phyloP scores from a whole-genome alignment of 306 rosid genomes.

The Cucurbita argyrosperma region DNA sequence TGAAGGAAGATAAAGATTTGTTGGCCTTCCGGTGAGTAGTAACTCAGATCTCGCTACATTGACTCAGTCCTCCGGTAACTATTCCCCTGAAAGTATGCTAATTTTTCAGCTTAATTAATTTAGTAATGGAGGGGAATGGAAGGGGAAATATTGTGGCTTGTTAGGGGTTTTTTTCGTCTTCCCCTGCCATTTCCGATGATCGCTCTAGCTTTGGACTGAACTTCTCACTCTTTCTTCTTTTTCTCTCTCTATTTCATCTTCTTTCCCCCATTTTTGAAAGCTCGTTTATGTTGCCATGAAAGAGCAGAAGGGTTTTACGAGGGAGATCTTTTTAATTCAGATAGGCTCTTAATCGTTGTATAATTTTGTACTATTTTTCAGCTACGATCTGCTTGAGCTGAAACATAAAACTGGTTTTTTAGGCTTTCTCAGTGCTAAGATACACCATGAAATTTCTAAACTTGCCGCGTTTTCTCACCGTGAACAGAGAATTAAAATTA shows the following conservation, averaged over 20 bases:
- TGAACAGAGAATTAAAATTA: background rate
- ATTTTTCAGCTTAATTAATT: background rate
- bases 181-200: background rate
- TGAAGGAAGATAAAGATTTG: background rate
- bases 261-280: background rate
- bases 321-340: constrained; percentile 5
- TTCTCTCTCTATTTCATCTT: background rate
- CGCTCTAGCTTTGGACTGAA: background rate
- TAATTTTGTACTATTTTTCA: background rate
- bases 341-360: background rate
- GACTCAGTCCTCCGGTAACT: constrained; percentile 9
- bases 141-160: background rate
- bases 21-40: background rate
- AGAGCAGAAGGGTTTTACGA: constrained; percentile 2
- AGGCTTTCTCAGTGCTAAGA: background rate
- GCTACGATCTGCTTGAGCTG: background rate
- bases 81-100: background rate
- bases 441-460: background rate
- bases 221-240: background rate
- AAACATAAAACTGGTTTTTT: background rate
- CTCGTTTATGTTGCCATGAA: background rate
- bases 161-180: background rate
- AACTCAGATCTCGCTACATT: constrained; percentile 9
- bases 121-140: background rate
- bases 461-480: background rate